A percentile compares a stretch with the other conserved stretches of the same genome.
Evolutionary conservation across 2,329 filamentous ascomycete genomes (phyloP).

Genomic region (Aspergillus hiratsukae): DNA sequence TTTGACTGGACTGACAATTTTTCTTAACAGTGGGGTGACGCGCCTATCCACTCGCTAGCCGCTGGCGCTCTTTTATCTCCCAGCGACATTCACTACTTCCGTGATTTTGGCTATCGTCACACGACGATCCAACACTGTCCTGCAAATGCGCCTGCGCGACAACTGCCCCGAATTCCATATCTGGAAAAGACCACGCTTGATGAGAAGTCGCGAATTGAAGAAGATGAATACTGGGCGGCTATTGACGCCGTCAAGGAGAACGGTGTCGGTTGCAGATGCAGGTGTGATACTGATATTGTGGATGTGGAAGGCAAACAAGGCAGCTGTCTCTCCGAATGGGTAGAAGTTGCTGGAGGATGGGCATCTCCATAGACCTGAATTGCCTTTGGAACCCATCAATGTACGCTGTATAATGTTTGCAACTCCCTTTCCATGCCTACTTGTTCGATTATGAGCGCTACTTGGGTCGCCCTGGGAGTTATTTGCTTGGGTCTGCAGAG

Average conservation of each 20-base stretch:
- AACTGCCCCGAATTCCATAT: constrained; percentile 74
- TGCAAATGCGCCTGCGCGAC: constrained; percentile 84
- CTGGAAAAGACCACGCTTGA: constrained; percentile 77
- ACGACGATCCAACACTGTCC: constrained; percentile 99
- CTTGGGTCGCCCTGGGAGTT: constrained; percentile 29
- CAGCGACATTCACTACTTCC: constrained; percentile 94
- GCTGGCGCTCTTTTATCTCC: constrained; percentile 80
- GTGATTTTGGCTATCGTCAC: constrained; percentile 95
- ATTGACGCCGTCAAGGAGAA: constrained; percentile 89
- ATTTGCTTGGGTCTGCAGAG: constrained; percentile 30
- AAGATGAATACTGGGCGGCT: constrained; percentile 93
- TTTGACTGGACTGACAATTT: constrained; percentile 25
- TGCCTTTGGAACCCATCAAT: constrained; percentile 11
- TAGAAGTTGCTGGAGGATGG: constrained; percentile 94
- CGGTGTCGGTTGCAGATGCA: constrained; percentile 91
- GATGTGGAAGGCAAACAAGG: constrained; percentile 98
- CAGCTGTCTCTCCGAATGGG: constrained; percentile 93
- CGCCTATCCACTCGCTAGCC: constrained; percentile 94
- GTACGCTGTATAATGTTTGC: constrained; percentile 28
- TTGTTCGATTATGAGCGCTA: constrained; percentile 31
- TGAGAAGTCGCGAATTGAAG: constrained; percentile 78
- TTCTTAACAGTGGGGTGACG: constrained; percentile 83
- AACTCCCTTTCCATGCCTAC: constrained; percentile 25
- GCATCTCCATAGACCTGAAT: constrained; percentile 50
- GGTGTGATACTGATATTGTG: constrained; percentile 94